phyloP scores from a whole-genome alignment of 345 rosid genomes.

The Brassica juncea region DNA sequence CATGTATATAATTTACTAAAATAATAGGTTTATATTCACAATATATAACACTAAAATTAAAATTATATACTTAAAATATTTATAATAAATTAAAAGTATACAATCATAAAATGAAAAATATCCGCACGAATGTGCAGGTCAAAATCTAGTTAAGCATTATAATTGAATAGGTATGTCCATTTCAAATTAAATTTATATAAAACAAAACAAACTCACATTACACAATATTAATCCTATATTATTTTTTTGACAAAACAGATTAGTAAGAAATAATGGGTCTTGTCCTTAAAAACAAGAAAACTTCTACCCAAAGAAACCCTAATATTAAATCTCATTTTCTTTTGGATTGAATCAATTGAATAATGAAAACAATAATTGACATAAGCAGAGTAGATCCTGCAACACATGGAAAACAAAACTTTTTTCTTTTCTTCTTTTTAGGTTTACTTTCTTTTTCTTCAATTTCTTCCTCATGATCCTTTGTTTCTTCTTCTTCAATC shows the following conservation, averaged over 20 bases:
- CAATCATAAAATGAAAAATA: no score
- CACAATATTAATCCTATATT: background rate
- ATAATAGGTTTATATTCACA: no score
- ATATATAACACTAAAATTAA: no score
- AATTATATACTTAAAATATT: no score
- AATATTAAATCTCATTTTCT: conserved; percentile 24
- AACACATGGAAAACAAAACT: conserved; percentile 33
- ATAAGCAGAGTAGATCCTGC: conserved; percentile 41
- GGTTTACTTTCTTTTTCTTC: conserved; percentile 28
- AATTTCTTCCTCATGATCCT: background rate
- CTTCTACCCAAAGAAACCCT: background rate
- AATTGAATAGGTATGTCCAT: no score
- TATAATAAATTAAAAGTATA: no score
- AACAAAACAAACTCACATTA: conserved; percentile 20
- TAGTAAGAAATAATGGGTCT: background rate
- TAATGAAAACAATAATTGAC: conserved; percentile 35
- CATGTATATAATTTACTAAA: no score
- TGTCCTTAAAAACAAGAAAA: background rate
- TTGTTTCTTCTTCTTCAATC: conserved; percentile 34
- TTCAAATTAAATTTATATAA: background rate
- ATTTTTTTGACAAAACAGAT: background rate
- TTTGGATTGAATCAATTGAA: conserved; percentile 33
- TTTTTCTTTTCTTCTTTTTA: conserved; percentile 35
- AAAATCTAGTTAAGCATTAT: background rate
- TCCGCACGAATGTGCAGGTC: no score